Conservation (phyloP, 2,329 filamentous ascomycete genomes). For the Lasiodiplodia theobromae region DNA sequence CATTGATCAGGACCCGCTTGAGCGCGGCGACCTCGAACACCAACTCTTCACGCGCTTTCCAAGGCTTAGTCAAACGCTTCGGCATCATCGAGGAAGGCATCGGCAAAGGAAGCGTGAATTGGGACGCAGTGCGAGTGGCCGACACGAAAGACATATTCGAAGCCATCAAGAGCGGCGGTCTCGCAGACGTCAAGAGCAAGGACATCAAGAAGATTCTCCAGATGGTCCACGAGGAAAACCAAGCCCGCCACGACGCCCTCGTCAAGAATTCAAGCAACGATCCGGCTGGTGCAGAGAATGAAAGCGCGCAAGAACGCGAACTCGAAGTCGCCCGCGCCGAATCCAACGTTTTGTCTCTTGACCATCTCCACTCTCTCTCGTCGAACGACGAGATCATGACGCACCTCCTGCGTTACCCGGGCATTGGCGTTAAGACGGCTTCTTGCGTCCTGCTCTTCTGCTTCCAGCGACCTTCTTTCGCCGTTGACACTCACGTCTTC, state of each 20-base stretch:
- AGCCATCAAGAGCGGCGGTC: slow-evolving; percentile 73
- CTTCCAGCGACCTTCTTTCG: slow-evolving; percentile 68
- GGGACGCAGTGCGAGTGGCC: slow-evolving; percentile 72
- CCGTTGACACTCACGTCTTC: slow-evolving; percentile 72
- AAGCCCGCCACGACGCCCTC: slow-evolving; percentile 61
- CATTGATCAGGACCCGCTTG: slow-evolving; percentile 67
- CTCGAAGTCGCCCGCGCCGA: slow-evolving; percentile 65
- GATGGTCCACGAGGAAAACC: slow-evolving; percentile 73
- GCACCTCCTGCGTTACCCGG: slow-evolving; percentile 65
- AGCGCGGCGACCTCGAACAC: slow-evolving; percentile 66
- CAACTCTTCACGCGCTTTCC: slow-evolving; percentile 71
- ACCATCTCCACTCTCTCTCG: slow-evolving; percentile 64
- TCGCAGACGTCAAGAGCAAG: slow-evolving; percentile 73
- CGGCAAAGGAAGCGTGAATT: slow-evolving; percentile 76
- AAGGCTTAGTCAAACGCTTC: slow-evolving; percentile 69
- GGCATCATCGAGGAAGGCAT: slow-evolving; percentile 68
- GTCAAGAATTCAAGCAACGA: slow-evolving; percentile 47
- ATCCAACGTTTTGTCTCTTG: slow-evolving; percentile 68
- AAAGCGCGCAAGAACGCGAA: slow-evolving; percentile 60
- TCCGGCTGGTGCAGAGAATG: slow-evolving; percentile 51
- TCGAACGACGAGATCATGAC: slow-evolving; percentile 64
- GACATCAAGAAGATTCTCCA: slow-evolving; percentile 78
- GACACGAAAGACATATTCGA: slow-evolving; percentile 67
- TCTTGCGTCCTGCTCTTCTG: slow-evolving; percentile 71
- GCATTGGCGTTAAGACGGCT: slow-evolving; percentile 71